Conservation (phyloP, 768 basidiomycete genomes). For the Boletus insuetus region DNA sequence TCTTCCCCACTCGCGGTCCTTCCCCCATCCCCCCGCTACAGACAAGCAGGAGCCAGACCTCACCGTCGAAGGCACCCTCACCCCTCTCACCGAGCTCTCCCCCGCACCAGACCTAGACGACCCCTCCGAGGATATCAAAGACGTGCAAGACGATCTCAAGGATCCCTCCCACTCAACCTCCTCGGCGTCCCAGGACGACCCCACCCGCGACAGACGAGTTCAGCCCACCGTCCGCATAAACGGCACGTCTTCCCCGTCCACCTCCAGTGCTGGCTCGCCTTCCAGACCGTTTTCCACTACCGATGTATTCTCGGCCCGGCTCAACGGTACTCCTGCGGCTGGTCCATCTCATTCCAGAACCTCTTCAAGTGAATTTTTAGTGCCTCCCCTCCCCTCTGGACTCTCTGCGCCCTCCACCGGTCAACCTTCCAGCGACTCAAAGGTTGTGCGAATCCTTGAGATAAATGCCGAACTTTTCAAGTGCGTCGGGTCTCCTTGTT, state of each 20-base stretch:
- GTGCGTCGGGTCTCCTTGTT: constrained; percentile 37
- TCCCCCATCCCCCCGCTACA: constrained; percentile 12
- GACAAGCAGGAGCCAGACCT: constrained; percentile 36
- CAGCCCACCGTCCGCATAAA: constrained; percentile 21
- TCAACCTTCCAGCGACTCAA: constrained; percentile 28
- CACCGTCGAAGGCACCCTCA: constrained; percentile 47
- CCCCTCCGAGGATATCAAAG: constrained; percentile 24
- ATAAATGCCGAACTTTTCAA: constrained; percentile 68
- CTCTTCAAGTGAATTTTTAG: constrained; percentile 28
- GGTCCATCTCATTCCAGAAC: constrained; percentile 28
- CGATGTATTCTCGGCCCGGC: constrained; percentile 22
- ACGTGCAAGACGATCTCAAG: constrained; percentile 37
- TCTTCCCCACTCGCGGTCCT: constrained; percentile 17
- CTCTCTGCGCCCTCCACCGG: constrained; percentile 6
- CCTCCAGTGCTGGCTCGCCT: constrained; percentile 20
- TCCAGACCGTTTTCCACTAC: constrained; percentile 19
- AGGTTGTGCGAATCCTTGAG: constrained; percentile 60
- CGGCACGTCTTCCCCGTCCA: constrained; percentile 19
- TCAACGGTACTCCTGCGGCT: constrained; percentile 18
- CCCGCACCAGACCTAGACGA: constrained; percentile 62
- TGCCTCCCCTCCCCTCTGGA: constrained; percentile 30
- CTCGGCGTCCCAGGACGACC: constrained; percentile 17
- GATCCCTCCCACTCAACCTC: constrained; percentile 6
- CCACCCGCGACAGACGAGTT: constrained; percentile 16
- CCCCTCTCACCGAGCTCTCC: constrained; percentile 76